phyloP scores from a whole-genome alignment of 768 basidiomycete species.

The Crepidotus variabilis region DNA sequence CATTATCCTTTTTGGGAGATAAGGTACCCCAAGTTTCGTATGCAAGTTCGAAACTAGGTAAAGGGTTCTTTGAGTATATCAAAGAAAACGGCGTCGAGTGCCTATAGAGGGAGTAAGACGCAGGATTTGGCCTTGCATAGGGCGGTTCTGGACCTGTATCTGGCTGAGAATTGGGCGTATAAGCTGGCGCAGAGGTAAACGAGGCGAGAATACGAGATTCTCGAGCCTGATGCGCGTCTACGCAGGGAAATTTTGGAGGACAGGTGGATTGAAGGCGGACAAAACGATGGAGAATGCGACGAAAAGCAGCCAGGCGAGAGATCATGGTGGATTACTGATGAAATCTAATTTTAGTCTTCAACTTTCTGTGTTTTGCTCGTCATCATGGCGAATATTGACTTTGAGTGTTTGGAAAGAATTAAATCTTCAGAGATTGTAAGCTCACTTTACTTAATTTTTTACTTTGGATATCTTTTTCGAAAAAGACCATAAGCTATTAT shows the following conservation, averaged over 20 bases:
- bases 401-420: too few species aligned
- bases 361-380: too few species aligned
- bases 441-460: too few species aligned
- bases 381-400: too few species aligned
- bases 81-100: conserved; percentile 62
- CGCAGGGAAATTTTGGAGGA: conserved; percentile 60
- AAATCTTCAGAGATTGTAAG: too few species aligned
- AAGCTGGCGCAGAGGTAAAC: conserved; percentile 15
- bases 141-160: conserved; percentile 76
- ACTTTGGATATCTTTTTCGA: too few species aligned
- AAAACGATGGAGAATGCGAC: conserved; percentile 7
- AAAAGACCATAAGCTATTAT: too few species aligned
- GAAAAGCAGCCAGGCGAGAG: not conserved
- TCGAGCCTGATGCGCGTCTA: conserved; percentile 75
- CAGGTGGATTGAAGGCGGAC: conserved; percentile 6
- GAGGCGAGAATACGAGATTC: conserved; percentile 47
- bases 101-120: conserved; percentile 67
- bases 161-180: conserved; percentile 17
- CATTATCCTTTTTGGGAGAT: conserved; percentile 75
- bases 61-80: conserved; percentile 43
- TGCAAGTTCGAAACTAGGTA: conserved; percentile 80
- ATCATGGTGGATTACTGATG: conserved; percentile 2
- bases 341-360: not conserved
- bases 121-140: conserved; percentile 75
- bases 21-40: conserved; percentile 99